phyloP scores from a whole-genome alignment of 73 alveolate genomes.

The Uronychia binucleata region DNA sequence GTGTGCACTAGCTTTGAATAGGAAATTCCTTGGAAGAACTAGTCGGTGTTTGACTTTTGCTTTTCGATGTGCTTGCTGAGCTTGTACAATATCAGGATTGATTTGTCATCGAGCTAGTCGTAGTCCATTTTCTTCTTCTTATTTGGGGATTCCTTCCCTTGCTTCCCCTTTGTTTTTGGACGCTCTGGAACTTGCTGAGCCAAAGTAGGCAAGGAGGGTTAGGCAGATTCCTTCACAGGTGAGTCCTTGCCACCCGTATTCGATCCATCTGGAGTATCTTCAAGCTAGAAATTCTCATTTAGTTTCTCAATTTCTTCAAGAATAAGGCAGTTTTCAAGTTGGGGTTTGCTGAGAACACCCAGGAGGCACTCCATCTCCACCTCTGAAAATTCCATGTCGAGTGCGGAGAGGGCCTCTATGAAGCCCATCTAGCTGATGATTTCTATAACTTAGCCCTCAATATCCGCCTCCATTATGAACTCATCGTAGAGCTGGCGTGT shows the following conservation, averaged over 20 bases:
- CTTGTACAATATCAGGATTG: not conserved
- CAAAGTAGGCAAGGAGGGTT: too few species aligned
- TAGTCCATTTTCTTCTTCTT: not conserved
- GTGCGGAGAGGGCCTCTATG: constrained; percentile 29
- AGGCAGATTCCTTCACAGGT: too few species aligned
- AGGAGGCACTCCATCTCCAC: not conserved
- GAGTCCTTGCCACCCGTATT: too few species aligned
- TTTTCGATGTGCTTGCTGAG: not conserved
- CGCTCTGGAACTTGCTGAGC: not conserved
- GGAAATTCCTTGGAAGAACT: not conserved
- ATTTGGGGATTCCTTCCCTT: not conserved
- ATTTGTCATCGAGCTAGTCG: not conserved
- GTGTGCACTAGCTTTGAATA: not conserved
- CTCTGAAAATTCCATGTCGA: constrained; percentile 13
- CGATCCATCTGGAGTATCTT: too few species aligned
- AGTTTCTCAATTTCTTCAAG: not conserved
- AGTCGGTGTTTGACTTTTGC: not conserved
- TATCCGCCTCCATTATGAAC: constrained; percentile 22
- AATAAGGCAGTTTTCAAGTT: not conserved
- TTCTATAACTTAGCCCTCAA: constrained; percentile 34
- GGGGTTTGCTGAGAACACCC: not conserved
- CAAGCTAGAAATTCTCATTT: not conserved
- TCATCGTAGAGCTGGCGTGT: constrained; percentile 13
- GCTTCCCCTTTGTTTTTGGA: not conserved
- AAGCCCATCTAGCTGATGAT: constrained; percentile 43